phyloP scores from a whole-genome alignment of 2,329 filamentous ascomycete species.

The Neocucurbitaria cava region DNA sequence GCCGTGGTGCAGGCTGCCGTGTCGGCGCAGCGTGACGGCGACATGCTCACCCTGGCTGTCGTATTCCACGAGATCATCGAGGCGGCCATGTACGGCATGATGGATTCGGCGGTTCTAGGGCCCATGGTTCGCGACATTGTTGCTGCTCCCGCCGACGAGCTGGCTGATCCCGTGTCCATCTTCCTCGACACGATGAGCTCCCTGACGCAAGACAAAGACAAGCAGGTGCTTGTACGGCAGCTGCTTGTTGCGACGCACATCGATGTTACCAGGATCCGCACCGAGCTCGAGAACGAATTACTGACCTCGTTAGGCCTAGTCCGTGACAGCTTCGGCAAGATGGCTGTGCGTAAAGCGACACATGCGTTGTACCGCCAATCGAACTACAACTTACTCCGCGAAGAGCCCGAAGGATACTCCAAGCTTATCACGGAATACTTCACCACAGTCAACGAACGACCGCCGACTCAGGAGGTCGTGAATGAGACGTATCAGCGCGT shows the following conservation, averaged over 20 bases:
- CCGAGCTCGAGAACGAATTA: constrained; percentile 80
- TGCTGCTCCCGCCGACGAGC: constrained; percentile 55
- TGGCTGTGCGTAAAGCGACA: constrained; percentile 88
- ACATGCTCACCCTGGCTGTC: constrained; percentile 71
- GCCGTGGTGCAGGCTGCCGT: constrained; percentile 70
- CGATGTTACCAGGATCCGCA: constrained; percentile 74
- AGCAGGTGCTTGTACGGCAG: constrained; percentile 64
- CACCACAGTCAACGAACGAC: constrained; percentile 78
- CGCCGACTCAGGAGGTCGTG: constrained; percentile 76
- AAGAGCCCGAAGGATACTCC: constrained; percentile 96
- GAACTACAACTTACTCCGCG: constrained; percentile 93
- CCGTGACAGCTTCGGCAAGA: constrained; percentile 80
- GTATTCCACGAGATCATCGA: constrained; percentile 87
- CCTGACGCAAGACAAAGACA: constrained; percentile 73
- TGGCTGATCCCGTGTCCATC: constrained; percentile 61
- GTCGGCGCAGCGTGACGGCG: constrained; percentile 70
- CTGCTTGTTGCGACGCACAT: constrained; percentile 78
- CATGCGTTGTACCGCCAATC: constrained; percentile 94
- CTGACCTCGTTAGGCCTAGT: constrained; percentile 81
- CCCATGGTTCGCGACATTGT: constrained; percentile 76
- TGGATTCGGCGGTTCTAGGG: constrained; percentile 74
- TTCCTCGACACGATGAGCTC: constrained; percentile 87
- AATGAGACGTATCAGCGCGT: constrained; percentile 89
- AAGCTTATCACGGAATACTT: constrained; percentile 97
- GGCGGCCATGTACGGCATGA: constrained; percentile 72